Base-by-base conservation (phyloP, 2,329 filamentous ascomycete species). In the Botrytis hyacinthi region DNA sequence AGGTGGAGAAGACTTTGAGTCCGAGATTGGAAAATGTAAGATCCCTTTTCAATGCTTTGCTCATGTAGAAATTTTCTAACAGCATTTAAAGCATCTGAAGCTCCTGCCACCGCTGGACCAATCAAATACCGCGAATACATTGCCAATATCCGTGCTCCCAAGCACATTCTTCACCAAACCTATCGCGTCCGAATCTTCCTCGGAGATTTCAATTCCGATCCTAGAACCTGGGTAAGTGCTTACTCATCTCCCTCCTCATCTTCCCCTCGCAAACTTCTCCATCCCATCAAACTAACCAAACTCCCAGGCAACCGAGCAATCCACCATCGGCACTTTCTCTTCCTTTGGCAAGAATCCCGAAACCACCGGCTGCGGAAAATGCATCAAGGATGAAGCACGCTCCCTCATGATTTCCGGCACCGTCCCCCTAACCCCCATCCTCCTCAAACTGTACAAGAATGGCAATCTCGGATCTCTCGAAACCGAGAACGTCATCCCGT, bases 291-390 rank as follows among this genome's bases (percentile, higher is more conserved):
- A 44, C 26, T 66, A 37, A 71, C 46, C 20, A 51, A 40, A 42
- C 0, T 18, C 18, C 9, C 62, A 72, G 70, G 29, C 65, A 6
- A 73, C 72, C n/a, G 65, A 51, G 2, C 32, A 62, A 5, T 83
- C 83, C 66, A 82, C 83, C 46, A 80, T 85, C 35, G 83, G 83
- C 44, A 83, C 82, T 54, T 80, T 84, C 48, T 78, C 80, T 3
- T 78, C 82, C 18, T 81, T 84, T 65, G 81, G 82, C 5, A 81
- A 80, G 44, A 79, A 83, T 26, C 72, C 75, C 10, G 71, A 73
- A 9, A 79, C 79, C 73, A 79, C 78, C 18, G 73, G 80, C 76
- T 83, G 80, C 71, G 77, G 79, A 72, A 78, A 81, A 79, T 79
- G 80, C 78, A 75, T 81, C 77, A 48, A 73, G 8, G 80, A 82